A percentile compares a stretch with the other conserved stretches of the same genome.
phyloP scores from a whole-genome alignment of 176 grass and related monocot species.

The Secale cereale region DNA sequence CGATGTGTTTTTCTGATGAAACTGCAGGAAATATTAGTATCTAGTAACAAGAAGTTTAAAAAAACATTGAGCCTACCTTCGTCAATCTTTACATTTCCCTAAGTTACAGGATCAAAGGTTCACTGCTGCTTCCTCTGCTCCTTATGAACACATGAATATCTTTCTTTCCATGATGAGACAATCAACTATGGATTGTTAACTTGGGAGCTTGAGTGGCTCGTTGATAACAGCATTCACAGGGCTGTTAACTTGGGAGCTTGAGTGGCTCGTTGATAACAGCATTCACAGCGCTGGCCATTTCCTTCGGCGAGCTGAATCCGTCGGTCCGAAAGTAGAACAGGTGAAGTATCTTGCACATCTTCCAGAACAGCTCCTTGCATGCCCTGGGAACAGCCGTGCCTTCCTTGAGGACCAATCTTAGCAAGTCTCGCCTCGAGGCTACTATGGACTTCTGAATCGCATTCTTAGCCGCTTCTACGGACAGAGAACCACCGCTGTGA shows the following conservation, averaged over 20 bases:
- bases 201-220: constrained; percentile 19
- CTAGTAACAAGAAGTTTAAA: no score
- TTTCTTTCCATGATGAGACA: neutral
- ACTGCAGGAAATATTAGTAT: no score
- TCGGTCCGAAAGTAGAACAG: constrained; percentile 73
- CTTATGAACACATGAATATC: neutral
- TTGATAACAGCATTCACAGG: constrained; percentile 61
- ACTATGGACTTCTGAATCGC: constrained; percentile 28
- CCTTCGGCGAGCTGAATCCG: constrained; percentile 68
- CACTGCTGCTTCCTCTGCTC: neutral
- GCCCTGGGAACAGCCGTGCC: constrained; percentile 48
- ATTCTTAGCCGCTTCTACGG: constrained; percentile 38
- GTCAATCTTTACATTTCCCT: neutral
- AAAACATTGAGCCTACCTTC: neutral
- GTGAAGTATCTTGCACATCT: constrained; percentile 67
- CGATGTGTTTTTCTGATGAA: no score
- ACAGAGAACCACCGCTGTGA: constrained; percentile 32
- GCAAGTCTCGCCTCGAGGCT: constrained; percentile 34
- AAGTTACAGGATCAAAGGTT: neutral
- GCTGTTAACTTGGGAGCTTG: neutral
- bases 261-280: constrained; percentile 48
- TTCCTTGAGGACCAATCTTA: constrained; percentile 56
- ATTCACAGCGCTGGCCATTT: constrained; percentile 64
- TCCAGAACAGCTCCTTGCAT: constrained; percentile 93
- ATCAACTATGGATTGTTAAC: neutral